Evolutionary conservation across 225 moss, liverwort and hornwort genomes (phyloP).

Genomic region (Straminergon stramineum): DNA sequence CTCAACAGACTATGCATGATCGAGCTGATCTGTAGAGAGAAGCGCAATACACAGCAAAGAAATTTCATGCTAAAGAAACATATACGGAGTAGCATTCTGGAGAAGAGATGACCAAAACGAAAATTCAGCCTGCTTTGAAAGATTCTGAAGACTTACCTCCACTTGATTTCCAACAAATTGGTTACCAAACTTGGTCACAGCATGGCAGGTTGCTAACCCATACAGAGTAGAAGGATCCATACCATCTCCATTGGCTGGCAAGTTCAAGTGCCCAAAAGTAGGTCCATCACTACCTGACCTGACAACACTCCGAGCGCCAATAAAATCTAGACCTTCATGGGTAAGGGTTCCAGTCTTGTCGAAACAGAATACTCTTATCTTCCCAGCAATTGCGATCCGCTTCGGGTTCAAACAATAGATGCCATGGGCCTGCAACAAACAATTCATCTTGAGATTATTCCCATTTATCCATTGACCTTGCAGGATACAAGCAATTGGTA

Average conservation of each 20-base stretch:
- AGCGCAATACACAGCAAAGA: background rate
- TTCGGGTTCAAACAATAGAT: conserved; percentile 79
- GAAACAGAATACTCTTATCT: conserved; percentile 77
- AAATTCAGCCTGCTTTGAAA: background rate
- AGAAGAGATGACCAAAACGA: background rate
- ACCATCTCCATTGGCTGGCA: conserved; percentile 10
- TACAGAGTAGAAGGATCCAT: conserved; percentile 34
- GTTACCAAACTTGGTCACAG: conserved; percentile 67
- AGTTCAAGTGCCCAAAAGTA: conserved; percentile 32
- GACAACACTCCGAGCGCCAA: conserved; percentile 57
- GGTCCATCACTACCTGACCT: conserved; percentile 1
- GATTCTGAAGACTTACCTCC: conserved; percentile 40
- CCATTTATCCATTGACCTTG: background rate
- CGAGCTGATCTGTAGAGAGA: background rate
- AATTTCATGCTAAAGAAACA: background rate
- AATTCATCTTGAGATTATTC: background rate
- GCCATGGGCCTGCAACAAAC: conserved; percentile 38
- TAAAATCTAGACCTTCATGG: conserved; percentile 70
- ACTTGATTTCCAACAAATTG: conserved; percentile 84
- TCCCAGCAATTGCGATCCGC: conserved; percentile 83
- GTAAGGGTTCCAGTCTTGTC: conserved; percentile 92
- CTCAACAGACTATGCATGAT: background rate
- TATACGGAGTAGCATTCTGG: background rate
- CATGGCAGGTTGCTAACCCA: conserved; percentile 87
- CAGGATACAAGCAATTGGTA: background rate